Conservation (phyloP, 306 rosid species). For the Mucuna pruriens region DNA sequence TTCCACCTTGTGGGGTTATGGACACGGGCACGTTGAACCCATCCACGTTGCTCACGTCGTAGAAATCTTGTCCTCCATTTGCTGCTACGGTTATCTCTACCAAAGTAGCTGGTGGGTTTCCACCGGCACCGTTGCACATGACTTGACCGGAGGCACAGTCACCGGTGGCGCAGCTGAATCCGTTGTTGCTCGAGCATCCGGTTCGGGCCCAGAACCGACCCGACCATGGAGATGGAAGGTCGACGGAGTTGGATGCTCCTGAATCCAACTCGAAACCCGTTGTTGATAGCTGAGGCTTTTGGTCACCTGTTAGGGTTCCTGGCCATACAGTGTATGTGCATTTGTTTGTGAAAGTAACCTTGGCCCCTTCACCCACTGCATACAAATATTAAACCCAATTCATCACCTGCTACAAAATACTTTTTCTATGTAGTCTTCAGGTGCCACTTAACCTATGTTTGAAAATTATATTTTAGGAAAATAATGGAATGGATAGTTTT, state of each 20-base stretch:
- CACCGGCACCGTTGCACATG: not conserved
- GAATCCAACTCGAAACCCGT: constrained; percentile 41
- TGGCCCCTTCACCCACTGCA: not conserved
- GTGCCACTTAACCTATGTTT: too few relatives aligned
- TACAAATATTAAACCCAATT: not conserved
- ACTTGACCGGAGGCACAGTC: constrained; percentile 42
- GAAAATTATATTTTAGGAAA: too few relatives aligned
- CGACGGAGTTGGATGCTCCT: not conserved
- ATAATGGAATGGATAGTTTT: too few relatives aligned
- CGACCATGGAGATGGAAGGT: constrained; percentile 11
- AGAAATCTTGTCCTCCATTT: constrained; percentile 33
- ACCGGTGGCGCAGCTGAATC: constrained; percentile 40
- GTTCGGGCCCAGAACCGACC: not conserved
- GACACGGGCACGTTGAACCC: not conserved
- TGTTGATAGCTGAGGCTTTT: constrained; percentile 19
- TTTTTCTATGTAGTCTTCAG: too few relatives aligned
- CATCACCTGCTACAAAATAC: not conserved
- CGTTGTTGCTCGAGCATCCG: not conserved
- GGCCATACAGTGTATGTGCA: constrained; percentile 47
- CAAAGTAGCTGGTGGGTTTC: constrained; percentile 26
- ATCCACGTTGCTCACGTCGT: constrained; percentile 22
- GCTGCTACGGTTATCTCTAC: constrained; percentile 16
- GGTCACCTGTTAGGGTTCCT: constrained; percentile 36
- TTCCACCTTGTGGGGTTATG: not conserved
- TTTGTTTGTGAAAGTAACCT: constrained; percentile 30